A percentile compares a stretch with the other conserved stretches of the same genome.
Conservation (phyloP, 805 yeast species). For the Isabelozyma rhagii region DNA sequence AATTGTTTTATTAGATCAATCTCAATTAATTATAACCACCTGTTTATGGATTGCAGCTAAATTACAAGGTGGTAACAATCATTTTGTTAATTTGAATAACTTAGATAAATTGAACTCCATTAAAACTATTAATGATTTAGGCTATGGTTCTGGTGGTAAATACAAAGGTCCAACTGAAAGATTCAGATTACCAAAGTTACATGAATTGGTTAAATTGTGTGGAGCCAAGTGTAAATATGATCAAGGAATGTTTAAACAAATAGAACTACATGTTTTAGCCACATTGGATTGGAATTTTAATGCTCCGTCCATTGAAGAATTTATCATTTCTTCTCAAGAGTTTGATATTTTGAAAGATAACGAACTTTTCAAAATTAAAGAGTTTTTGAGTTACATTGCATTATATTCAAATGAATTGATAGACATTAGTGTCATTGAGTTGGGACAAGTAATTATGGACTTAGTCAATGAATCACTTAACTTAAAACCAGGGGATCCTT, state of each 20-base stretch:
- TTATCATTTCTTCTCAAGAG: constrained; percentile 32
- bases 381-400: constrained; percentile 47
- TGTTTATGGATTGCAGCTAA: constrained; percentile 93
- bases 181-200: constrained; percentile 68
- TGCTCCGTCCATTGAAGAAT: constrained; percentile 53
- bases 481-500: constrained; percentile 14
- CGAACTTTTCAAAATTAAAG: constrained; percentile 46
- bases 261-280: constrained; percentile 48
- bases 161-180: constrained; percentile 70
- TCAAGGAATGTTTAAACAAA: constrained; percentile 52
- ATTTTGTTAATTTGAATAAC: constrained; percentile 48
- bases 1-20: constrained; percentile 79
- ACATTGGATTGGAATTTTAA: constrained; percentile 63
- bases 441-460: constrained; percentile 29
- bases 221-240: constrained; percentile 57
- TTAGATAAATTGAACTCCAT: constrained; percentile 18
- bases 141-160: constrained; percentile 54
- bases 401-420: constrained; percentile 46
- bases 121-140: constrained; percentile 34
- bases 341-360: constrained; percentile 18
- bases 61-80: constrained; percentile 72
- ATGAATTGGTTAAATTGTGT: constrained; percentile 70
- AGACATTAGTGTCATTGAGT: constrained; percentile 25
- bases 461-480: constrained; percentile 28
- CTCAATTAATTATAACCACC: constrained; percentile 86